phyloP scores from a whole-genome alignment of 176 grass and related monocot genomes.

The Triticum dicoccoides region DNA sequence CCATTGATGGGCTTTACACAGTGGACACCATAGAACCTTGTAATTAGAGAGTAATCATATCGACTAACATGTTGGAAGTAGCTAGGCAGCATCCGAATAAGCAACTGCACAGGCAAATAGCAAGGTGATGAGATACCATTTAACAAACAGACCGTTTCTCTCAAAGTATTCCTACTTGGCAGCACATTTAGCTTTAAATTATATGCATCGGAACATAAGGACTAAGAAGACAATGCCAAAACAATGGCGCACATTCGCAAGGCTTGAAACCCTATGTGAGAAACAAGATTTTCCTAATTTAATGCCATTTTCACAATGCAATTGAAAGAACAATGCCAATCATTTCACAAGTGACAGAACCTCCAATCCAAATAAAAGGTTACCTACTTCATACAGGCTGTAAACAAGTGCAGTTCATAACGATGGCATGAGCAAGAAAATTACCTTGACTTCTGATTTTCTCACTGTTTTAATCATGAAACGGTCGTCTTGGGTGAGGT shows the following conservation, averaged over 20 bases:
- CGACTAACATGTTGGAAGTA: conserved; percentile 61
- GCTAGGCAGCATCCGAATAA: conserved; percentile 64
- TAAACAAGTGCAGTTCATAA: background rate
- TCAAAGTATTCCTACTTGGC: background rate
- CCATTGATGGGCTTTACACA: conserved; percentile 75
- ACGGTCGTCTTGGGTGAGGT: conserved; percentile 73
- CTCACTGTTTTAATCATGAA: conserved; percentile 94
- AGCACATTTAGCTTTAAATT: background rate
- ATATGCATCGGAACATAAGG: background rate
- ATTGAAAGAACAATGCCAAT: background rate
- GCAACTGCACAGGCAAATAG: conserved; percentile 46
- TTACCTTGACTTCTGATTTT: conserved; percentile 90
- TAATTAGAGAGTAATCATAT: conserved; percentile 71
- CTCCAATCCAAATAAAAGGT: background rate
- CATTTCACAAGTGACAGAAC: background rate
- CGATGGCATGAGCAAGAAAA: background rate
- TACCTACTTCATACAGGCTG: background rate
- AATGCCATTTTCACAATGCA: background rate
- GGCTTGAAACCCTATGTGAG: background rate
- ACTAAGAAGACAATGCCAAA: background rate
- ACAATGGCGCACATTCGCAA: background rate
- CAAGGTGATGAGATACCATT: conserved; percentile 5
- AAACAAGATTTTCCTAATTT: background rate
- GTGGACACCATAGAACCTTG: conserved; percentile 80
- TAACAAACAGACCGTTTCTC: background rate